phyloP scores from a whole-genome alignment of 192 early-diverging fungal genomes.

The Chytriomyces sp. region DNA sequence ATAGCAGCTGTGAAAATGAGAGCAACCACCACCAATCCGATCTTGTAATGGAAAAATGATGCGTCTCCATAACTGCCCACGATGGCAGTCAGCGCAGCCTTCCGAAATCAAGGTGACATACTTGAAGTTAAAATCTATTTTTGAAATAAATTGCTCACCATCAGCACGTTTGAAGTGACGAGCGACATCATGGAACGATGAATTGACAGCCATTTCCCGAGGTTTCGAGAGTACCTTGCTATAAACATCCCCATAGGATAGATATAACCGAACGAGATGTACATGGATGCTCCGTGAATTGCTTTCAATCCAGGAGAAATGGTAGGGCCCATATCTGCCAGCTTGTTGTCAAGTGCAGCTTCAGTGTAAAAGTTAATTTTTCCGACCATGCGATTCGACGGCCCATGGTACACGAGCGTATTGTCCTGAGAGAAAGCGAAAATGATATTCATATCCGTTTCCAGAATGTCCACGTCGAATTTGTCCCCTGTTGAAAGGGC shows the following conservation, averaged over 20 bases:
- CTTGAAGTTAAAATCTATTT: slow-evolving; percentile 1
- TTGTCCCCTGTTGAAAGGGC: slow-evolving; percentile 21
- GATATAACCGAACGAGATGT: slow-evolving; percentile 34
- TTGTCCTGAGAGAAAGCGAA: slow-evolving; percentile 32
- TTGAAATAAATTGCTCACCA: slow-evolving; percentile 10
- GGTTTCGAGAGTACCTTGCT: slow-evolving; percentile 29
- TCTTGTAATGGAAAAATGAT: slow-evolving; percentile 9
- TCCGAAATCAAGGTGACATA: slow-evolving; percentile 19
- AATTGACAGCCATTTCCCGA: slow-evolving; percentile 36
- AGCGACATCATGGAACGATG: slow-evolving; percentile 38
- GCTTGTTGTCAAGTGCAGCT: neutral
- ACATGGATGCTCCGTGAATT: slow-evolving; percentile 36
- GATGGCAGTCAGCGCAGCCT: slow-evolving; percentile 34
- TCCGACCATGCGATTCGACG: slow-evolving; percentile 16
- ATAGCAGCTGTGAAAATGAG: slow-evolving; percentile 11
- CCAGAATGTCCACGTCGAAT: slow-evolving; percentile 27
- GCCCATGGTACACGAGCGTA: slow-evolving; percentile 31
- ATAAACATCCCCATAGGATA: slow-evolving; percentile 43
- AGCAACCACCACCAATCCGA: slow-evolving; percentile 27
- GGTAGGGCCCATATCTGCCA: neutral
- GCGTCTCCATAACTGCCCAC: slow-evolving; percentile 32
- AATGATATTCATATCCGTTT: slow-evolving; percentile 29
- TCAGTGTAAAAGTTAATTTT: slow-evolving; percentile 34
- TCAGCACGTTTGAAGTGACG: slow-evolving; percentile 32
- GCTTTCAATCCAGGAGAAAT: slow-evolving; percentile 30